phyloP scores from a whole-genome alignment of 768 basidiomycete species.

The Calvatia gigantea region DNA sequence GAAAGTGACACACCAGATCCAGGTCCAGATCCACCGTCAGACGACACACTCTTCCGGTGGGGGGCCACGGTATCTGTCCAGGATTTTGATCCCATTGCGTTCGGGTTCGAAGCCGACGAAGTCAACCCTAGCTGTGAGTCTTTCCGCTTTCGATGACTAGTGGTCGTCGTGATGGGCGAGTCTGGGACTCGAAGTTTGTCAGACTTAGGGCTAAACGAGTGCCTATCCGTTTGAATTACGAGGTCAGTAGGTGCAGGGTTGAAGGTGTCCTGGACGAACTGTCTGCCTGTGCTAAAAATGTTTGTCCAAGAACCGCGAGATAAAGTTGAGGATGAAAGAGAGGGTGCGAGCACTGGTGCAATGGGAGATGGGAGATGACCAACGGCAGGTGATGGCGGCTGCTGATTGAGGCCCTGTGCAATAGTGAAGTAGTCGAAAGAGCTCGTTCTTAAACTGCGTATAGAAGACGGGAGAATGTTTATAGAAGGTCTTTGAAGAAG shows the following conservation, averaged over 20 bases:
- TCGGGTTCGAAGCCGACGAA: conserved; percentile 14
- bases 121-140: conserved; percentile 22
- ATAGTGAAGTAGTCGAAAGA: conserved; percentile 61
- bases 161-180: conserved; percentile 11
- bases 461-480: conserved; percentile 9
- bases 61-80: conserved; percentile 46
- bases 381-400: conserved; percentile 50
- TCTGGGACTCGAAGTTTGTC: conserved; percentile 15
- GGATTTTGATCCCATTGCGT: conserved; percentile 41
- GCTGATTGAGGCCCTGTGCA: conserved; percentile 31
- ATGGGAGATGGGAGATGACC: conserved; percentile 46
- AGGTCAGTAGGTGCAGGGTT: conserved; percentile 38
- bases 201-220: background rate
- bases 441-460: conserved; percentile 12
- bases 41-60: conserved; percentile 29
- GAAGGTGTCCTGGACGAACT: conserved; percentile 56
- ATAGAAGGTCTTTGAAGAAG: conserved; percentile 6
- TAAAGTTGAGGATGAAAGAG: conserved; percentile 51
- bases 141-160: conserved; percentile 22
- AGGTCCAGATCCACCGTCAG: background rate
- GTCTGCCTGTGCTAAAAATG: conserved; percentile 65
- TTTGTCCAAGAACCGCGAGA: conserved; percentile 83
- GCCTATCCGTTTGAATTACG: background rate
- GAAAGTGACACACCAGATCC: conserved; percentile 32
- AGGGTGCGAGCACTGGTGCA: conserved; percentile 33